Evolutionary conservation across 108 stramenopile genomes (phyloP).

Genomic region (Cyclostephanos tholiformis): DNA sequence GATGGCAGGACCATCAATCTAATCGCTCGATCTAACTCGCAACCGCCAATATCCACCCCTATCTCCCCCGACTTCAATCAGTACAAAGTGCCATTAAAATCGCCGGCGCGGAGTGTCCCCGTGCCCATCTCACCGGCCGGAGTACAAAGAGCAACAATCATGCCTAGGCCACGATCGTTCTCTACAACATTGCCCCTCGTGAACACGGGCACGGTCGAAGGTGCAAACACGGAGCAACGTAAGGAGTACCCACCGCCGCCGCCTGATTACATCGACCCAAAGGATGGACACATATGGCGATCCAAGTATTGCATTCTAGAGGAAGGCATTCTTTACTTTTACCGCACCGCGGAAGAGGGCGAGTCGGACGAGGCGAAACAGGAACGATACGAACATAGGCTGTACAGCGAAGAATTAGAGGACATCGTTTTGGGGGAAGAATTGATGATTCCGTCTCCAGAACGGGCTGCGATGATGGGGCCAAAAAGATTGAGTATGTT

Average conservation of each 20-base stretch:
- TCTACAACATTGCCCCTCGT: slow-evolving; percentile 6
- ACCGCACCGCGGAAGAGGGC: slow-evolving; percentile 65
- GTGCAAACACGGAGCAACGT: not conserved
- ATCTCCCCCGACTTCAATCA: slow-evolving; percentile 6
- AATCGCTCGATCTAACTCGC: not conserved
- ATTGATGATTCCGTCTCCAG: slow-evolving; percentile 7
- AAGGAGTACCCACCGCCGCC: slow-evolving; percentile 47
- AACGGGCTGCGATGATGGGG: not conserved
- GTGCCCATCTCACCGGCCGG: slow-evolving; percentile 30
- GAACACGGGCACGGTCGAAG: not conserved
- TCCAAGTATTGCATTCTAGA: slow-evolving; percentile 79
- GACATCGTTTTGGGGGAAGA: slow-evolving; percentile 23
- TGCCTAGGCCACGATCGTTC: not conserved
- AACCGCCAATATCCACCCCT: not conserved
- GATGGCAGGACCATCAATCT: too few relatives aligned
- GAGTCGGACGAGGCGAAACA: slow-evolving; percentile 61
- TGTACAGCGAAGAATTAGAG: slow-evolving; percentile 15
- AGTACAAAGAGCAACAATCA: not conserved
- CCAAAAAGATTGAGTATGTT: slow-evolving; percentile 12
- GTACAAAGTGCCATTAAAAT: slow-evolving; percentile 38
- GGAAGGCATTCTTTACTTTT: slow-evolving; percentile 80
- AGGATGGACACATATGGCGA: slow-evolving; percentile 75
- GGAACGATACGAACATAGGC: slow-evolving; percentile 58
- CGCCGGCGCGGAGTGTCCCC: slow-evolving; percentile 32
- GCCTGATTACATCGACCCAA: slow-evolving; percentile 59